Base-by-base conservation (phyloP, 495 filamentous ascomycete species). In the Polyplosphaeria fusca region DNA sequence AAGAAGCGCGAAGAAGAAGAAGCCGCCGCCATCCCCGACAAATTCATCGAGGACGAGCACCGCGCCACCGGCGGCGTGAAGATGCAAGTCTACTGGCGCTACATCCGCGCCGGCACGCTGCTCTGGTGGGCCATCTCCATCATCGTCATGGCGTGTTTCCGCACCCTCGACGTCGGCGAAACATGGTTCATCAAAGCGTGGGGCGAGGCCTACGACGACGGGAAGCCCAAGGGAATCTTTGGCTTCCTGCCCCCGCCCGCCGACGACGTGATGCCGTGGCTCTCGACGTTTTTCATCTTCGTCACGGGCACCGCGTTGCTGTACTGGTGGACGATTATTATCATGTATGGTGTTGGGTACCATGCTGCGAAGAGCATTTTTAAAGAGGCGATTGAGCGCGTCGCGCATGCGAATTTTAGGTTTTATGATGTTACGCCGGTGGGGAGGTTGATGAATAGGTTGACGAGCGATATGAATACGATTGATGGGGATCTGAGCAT, bases 341-440 rank as follows among this genome's bases (percentile, higher is more conserved):
- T 85, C 32, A 84, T 89, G 72, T 72, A 86, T 13, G 68, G 84
- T 23, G 88, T 92, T 43, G 73, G 87, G 18, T 91, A 91, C 68
- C 78, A 76, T 51, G 85, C 89, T 2, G 87, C 85, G n/a, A 84
- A 83, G 61, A 71, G 74, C 23, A 73, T 94, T 53, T 94, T 93
- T 63, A 73, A 73, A 44, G 76, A 81, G 27, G 83, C 86, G 12
- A 82, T 93, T 74, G 58, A 77, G 5, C 78, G 77, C 27, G 86
- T 92, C 50, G 83, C 81, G 63, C 78, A 84, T 67, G 87, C 88
- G 16, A 91, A 85, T 1, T 94, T 94, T 68, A 83, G 88, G 30
- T 94, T 88, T 69, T 91, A 90, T 73, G 89, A 94, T 68, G 80
- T 89, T 4, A 94, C 88, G 2, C 89, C 89, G 0, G 80, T 91